These are phyloP conservation scores for Fusarium compactum DNA, from an alignment of 2,329 filamentous ascomycete genomes.

Conservation along the genomic window DNA sequence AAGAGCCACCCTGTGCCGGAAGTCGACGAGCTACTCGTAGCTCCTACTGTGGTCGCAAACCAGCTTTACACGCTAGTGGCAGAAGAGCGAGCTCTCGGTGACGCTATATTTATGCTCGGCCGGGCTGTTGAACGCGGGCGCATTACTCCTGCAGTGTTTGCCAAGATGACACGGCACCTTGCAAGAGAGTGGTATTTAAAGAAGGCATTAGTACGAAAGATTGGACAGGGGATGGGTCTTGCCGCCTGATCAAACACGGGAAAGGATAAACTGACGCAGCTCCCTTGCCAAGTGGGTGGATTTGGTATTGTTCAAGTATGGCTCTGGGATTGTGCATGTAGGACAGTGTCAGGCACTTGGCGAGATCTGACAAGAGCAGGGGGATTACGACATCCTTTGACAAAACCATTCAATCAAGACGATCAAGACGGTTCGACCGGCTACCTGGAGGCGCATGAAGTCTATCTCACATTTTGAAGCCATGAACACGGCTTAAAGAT, in stretches of 20 bases:
- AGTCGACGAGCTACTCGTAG: slow-evolving; percentile 92
- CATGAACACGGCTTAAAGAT: slow-evolving; percentile 3
- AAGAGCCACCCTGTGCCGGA: slow-evolving; percentile 75
- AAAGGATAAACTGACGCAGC: slow-evolving; percentile 8
- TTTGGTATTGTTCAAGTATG: slow-evolving; percentile 39
- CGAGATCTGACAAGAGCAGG: slow-evolving; percentile 14
- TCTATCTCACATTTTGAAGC: slow-evolving; percentile 15
- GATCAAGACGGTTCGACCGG: slow-evolving; percentile 4
- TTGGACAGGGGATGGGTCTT: slow-evolving; percentile 80
- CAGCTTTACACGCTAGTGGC: slow-evolving; percentile 91
- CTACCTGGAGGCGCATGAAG: slow-evolving; percentile 23
- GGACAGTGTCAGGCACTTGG: slow-evolving; percentile 6
- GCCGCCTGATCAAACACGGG: slow-evolving; percentile 42
- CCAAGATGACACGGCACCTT: slow-evolving; percentile 79
- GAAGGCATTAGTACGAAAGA: slow-evolving; percentile 83
- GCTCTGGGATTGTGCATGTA: slow-evolving; percentile 1
- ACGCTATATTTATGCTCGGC: slow-evolving; percentile 86
- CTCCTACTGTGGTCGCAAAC: slow-evolving; percentile 90
- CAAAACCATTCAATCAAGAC: slow-evolving; percentile 12
- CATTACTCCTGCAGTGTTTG: slow-evolving; percentile 78
- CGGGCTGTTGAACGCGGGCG: slow-evolving; percentile 79
- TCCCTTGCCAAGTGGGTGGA: slow-evolving; percentile 9
- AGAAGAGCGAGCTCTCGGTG: slow-evolving; percentile 87
- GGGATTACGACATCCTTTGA: slow-evolving; percentile 9
- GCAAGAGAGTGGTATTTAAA: slow-evolving; percentile 86